Evolutionary conservation across 2,329 filamentous ascomycete genomes (phyloP), one percentile per base, ranked within the genome.

Genomic region (Mariannaea sp.): DNA sequence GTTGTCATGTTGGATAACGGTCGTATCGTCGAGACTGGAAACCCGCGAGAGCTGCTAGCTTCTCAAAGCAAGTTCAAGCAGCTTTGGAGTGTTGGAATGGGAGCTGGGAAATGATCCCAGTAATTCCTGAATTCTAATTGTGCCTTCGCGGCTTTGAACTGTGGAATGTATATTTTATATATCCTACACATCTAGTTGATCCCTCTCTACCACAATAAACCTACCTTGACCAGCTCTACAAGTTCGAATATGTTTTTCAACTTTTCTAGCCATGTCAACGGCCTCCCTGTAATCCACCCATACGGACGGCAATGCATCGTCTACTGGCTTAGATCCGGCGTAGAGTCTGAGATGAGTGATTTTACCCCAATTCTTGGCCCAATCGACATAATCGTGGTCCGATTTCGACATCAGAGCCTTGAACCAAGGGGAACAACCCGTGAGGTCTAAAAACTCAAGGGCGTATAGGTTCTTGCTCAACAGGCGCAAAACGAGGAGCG

Each of bases 381-480:
- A 85, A 60, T 85, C 81, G 8, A 84, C 71, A 30, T 66, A 72
- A 48, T 81, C 77, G 30, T 76, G 73, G 24, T 76, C 75, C 0
- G 73, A 75, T 38, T 65, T 59, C 12, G 66, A 49, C 57, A 71
- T 74, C 45, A 85, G 68, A 8, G 80, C 80, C 41, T 71, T 70
- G 53, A 76, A 74, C 84, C 84, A 87, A 13, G 75, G 67, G 0
- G 68, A 71, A 58, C 84, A 87, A 1, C 84, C 84, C 0, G 81
- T 84, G 32, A 87, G 68, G 62, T 86, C 83, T 7, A 87, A 73
- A 44, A 81, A 83, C 65, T 86, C 82, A 2, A 87, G 74, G 14
- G 78, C 69, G 62, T 86, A 86, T 7, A 85, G 71, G 16, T 70
- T 71, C 55, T 73, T 76, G 67, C 81, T 82, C 10, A 87, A 70